These are phyloP conservation scores for Xylaria nigripes DNA, from an alignment of 495 filamentous ascomycete species.

Conservation along the genomic window DNA sequence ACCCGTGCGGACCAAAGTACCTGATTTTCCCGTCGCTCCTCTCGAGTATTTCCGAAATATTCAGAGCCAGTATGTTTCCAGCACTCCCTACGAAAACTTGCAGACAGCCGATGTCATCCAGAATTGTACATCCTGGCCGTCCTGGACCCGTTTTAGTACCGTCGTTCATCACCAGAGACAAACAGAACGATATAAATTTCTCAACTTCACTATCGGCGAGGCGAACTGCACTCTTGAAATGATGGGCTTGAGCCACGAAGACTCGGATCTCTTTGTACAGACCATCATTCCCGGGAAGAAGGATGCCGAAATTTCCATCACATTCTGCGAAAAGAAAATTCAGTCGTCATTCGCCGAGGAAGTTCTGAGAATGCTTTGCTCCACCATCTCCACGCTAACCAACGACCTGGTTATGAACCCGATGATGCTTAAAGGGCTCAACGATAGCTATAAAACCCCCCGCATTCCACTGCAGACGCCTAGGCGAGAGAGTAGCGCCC, in stretches of 20 bases:
- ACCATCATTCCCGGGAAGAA: conserved; percentile 26
- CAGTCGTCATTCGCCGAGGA: conserved; percentile 32
- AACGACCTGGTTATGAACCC: conserved; percentile 34
- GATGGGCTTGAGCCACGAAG: conserved; percentile 31
- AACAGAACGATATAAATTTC: conserved; percentile 5
- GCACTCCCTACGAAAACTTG: conserved; percentile 36
- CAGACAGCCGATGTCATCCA: conserved; percentile 36
- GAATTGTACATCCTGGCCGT: conserved; percentile 41
- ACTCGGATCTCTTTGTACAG: conserved; percentile 35
- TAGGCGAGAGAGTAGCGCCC: conserved; percentile 12
- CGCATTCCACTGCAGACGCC: conserved; percentile 31
- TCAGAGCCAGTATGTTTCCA: conserved; percentile 33
- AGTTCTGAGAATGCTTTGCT: conserved; percentile 35
- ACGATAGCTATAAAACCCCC: conserved; percentile 27
- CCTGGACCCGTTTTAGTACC: conserved; percentile 42
- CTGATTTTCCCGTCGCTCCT: conserved; percentile 34
- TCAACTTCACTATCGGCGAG: conserved; percentile 34
- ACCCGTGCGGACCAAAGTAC: conserved; percentile 37
- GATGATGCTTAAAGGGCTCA: conserved; percentile 27
- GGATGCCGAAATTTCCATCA: conserved; percentile 31
- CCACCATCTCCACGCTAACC: conserved; percentile 34
- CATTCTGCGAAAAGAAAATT: conserved; percentile 36
- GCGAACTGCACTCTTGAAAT: conserved; percentile 32
- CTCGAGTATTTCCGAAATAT: conserved; percentile 33
- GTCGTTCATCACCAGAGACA: conserved; percentile 37